Base-by-base conservation (phyloP, 345 rosid species). In the Murraya koenigii region DNA sequence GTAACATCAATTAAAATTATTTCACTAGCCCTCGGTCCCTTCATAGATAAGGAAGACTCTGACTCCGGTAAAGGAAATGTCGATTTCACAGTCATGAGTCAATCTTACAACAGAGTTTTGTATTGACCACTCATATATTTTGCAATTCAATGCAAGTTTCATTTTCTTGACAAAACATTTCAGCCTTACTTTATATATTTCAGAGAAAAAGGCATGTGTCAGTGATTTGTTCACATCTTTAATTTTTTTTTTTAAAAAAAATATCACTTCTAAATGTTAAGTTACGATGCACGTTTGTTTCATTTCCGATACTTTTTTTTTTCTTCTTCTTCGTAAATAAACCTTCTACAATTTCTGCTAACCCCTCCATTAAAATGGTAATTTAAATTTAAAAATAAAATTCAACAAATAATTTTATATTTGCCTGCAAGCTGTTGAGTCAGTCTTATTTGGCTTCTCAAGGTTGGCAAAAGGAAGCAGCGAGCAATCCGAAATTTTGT, bases 131-230 rank as follows among this genome's bases (percentile, higher is more conserved):
- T 68, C 74, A 25, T n/a, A n/a, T n/a, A n/a, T 60, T 66, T 0
- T 15, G 22, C 56, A 52, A 1, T 4, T 15, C 56, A 52, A 52
- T 52, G 56, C 38, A 23, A 35, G 52, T 72, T 49, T 60, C 36
- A 52, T 11, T 56, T 38, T 66, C 22, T 63, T 54, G 58, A 56
- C 36, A 49, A 49, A 49, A 76, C 62, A 76, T 66, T 52, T 67
- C 60, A 33, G 14, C 28, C 22, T 77, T 72, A 44, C 11, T 44
- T 44, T 44, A 13, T 44, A 44, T 79, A 64, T 78, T 72, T n/a
- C 67, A 85, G 85, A 81, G 71, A 72, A 67, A 72, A 73, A 20
- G 19, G 49, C 13, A 6, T n/a, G 75, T 35, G 75, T 71, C 75
- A 62, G 39, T 28, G 58, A 19, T 63, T 20, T 14, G 69, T 11